Evolutionary conservation across 2,329 filamentous ascomycete genomes (phyloP).

Genomic region (Botrytis aclada): DNA sequence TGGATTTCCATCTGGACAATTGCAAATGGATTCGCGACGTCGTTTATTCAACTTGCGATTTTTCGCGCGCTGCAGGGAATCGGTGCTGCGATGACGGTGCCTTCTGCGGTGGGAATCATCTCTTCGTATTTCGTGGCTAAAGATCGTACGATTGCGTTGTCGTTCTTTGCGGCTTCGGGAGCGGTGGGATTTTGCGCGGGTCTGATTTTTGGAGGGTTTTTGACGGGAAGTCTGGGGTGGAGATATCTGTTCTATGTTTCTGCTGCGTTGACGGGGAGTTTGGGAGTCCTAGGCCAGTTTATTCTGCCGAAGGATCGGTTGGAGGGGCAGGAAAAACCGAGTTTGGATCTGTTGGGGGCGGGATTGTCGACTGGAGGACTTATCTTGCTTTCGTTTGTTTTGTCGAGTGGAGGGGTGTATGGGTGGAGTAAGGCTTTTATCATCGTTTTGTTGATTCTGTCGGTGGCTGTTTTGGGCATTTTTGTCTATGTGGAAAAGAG

Average conservation of each 20-base stretch:
- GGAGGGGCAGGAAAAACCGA: conserved; percentile 37
- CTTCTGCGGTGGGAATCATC: conserved; percentile 47
- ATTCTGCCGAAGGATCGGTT: conserved; percentile 41
- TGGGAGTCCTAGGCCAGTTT: conserved; percentile 38
- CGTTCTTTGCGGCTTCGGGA: conserved; percentile 42
- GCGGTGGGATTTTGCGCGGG: conserved; percentile 43
- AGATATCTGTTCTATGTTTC: conserved; percentile 42
- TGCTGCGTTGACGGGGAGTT: conserved; percentile 37
- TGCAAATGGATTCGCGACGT: conserved; percentile 42
- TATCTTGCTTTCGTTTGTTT: conserved; percentile 45
- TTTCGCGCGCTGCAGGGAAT: conserved; percentile 48
- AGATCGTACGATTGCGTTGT: conserved; percentile 41
- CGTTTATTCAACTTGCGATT: conserved; percentile 43
- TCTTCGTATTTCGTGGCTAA: conserved; percentile 42
- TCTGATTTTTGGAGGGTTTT: conserved; percentile 41
- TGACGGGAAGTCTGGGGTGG: conserved; percentile 42
- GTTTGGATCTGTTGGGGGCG: conserved; percentile 44
- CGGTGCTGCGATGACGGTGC: conserved; percentile 46
- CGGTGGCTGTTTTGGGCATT: conserved; percentile 40
- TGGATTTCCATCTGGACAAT: conserved; percentile 40
- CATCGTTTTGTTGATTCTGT: conserved; percentile 42
- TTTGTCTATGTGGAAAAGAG: conserved; percentile 45
- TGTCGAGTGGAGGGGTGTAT: conserved; percentile 46
- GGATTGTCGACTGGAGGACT: conserved; percentile 43
- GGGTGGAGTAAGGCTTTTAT: conserved; percentile 47